Percentiles rank a stretch among this genome's conserved stretches.
These are phyloP conservation scores for Cryphonectria nitschkei DNA, from an alignment of 2,329 filamentous ascomycete species.

Conservation along the genomic window DNA sequence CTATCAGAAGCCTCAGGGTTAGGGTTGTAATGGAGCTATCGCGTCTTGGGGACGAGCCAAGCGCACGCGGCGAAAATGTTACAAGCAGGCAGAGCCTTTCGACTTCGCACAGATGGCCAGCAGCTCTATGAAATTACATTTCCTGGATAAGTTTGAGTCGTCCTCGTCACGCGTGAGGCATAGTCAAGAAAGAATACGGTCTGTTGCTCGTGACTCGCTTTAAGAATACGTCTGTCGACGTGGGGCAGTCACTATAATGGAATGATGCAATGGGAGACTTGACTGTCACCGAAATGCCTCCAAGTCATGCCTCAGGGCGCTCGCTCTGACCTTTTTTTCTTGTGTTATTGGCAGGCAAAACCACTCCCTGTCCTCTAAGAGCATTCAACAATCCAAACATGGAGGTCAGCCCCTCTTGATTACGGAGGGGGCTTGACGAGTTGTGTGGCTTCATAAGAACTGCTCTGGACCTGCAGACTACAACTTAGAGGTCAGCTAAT, in stretches of 20 bases:
- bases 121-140: neutral
- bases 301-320: too few relatives aligned
- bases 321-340: neutral
- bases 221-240: too few relatives aligned
- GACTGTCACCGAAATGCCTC: neutral
- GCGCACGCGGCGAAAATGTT: neutral
- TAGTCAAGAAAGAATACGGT: neutral
- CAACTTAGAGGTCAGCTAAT: too few relatives aligned
- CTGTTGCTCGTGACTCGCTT: neutral
- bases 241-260: too few relatives aligned
- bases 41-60: neutral
- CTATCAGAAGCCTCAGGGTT: neutral
- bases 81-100: neutral
- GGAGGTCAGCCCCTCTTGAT: too few relatives aligned
- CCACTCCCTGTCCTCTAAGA: neutral
- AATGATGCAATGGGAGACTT: neutral
- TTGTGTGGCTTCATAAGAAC: too few relatives aligned
- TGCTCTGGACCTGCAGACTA: too few relatives aligned
- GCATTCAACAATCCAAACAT: neutral
- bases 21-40: neutral
- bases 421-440: too few relatives aligned
- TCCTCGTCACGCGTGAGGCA: neutral
- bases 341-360: neutral
- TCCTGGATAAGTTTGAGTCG: too few relatives aligned
- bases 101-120: neutral